phyloP scores from a whole-genome alignment of 2,329 filamentous ascomycete species.

The Talaromyces sp. region DNA sequence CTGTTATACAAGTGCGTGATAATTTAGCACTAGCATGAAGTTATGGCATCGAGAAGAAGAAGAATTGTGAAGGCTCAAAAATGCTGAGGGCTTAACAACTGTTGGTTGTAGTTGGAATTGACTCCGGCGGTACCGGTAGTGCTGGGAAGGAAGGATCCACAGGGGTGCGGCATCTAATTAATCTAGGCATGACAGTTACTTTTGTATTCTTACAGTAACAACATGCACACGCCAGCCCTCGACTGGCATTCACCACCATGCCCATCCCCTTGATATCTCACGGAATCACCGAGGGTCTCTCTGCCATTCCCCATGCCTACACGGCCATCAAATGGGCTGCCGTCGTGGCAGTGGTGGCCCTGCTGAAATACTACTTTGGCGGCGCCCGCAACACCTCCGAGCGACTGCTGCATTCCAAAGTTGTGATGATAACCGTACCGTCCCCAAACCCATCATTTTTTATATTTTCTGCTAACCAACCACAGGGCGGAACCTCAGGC shows the following conservation, averaged over 20 bases:
- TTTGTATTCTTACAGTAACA: not conserved
- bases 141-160: too few relatives aligned
- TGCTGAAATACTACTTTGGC: slow-evolving; percentile 71
- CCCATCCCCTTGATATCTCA: slow-evolving; percentile 58
- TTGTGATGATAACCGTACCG: slow-evolving; percentile 80
- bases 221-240: not conserved
- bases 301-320: slow-evolving; percentile 53
- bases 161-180: too few relatives aligned
- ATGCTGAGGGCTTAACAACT: too few relatives aligned
- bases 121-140: too few relatives aligned
- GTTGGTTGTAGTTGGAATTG: too few relatives aligned
- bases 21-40: too few relatives aligned
- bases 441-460: not conserved
- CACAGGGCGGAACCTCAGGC: slow-evolving; percentile 80
- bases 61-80: too few relatives aligned
- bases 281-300: slow-evolving; percentile 53
- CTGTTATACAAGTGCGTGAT: too few relatives aligned
- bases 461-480: not conserved
- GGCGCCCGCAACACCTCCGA: slow-evolving; percentile 73
- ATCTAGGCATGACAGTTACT: not conserved
- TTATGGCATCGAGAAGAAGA: too few relatives aligned
- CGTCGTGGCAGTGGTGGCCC: slow-evolving; percentile 51
- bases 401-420: slow-evolving; percentile 85
- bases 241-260: slow-evolving; percentile 45
- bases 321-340: slow-evolving; percentile 52